Percentiles rank a stretch among this genome's conserved stretches.
Evolutionary conservation across 2,329 filamentous ascomycete species (phyloP).

Genomic region (Cladophialophora bantiana): DNA sequence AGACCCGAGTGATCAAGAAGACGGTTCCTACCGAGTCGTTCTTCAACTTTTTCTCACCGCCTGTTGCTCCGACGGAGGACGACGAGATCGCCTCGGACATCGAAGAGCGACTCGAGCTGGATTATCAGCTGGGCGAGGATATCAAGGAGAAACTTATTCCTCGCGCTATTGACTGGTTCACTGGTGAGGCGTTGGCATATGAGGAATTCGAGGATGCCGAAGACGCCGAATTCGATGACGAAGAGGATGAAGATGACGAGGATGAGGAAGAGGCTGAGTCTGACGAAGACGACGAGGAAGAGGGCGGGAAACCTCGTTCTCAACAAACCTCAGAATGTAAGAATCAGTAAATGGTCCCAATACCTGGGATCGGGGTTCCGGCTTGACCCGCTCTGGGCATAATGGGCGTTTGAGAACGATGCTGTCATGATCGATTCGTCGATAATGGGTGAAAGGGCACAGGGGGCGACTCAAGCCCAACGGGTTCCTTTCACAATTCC

Average conservation of each 20-base stretch:
- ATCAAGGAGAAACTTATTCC: slow-evolving; percentile 99
- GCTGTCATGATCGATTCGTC: slow-evolving; percentile 16
- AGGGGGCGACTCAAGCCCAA: slow-evolving; percentile 8
- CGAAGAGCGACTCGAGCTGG: slow-evolving; percentile 95
- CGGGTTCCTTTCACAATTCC: slow-evolving; percentile 14
- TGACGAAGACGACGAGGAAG: slow-evolving; percentile 71
- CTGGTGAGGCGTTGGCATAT: slow-evolving; percentile 93
- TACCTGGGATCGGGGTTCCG: slow-evolving; percentile 12
- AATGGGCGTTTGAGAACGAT: slow-evolving; percentile 26
- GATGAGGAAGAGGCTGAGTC: slow-evolving; percentile 76
- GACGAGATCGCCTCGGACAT: slow-evolving; percentile 82
- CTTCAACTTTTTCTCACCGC: slow-evolving; percentile 98
- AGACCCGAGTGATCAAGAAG: slow-evolving; percentile 98
- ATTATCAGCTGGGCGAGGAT: slow-evolving; percentile 98
- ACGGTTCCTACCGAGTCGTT: slow-evolving; percentile 98
- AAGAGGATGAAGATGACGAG: slow-evolving; percentile 92
- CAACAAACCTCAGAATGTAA: slow-evolving; percentile 98
- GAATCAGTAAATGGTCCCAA: slow-evolving; percentile 43
- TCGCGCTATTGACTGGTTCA: slow-evolving; percentile 99
- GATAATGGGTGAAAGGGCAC: slow-evolving; percentile 6
- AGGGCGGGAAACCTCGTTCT: slow-evolving; percentile 60
- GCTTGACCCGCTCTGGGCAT: slow-evolving; percentile 30
- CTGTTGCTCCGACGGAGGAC: slow-evolving; percentile 79
- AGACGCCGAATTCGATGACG: slow-evolving; percentile 81
- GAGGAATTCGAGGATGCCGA: slow-evolving; percentile 90